Percentiles rank a stretch among this genome's conserved stretches.
Evolutionary conservation across 257 asterid species (phyloP).

Genomic region (Plantago major): DNA sequence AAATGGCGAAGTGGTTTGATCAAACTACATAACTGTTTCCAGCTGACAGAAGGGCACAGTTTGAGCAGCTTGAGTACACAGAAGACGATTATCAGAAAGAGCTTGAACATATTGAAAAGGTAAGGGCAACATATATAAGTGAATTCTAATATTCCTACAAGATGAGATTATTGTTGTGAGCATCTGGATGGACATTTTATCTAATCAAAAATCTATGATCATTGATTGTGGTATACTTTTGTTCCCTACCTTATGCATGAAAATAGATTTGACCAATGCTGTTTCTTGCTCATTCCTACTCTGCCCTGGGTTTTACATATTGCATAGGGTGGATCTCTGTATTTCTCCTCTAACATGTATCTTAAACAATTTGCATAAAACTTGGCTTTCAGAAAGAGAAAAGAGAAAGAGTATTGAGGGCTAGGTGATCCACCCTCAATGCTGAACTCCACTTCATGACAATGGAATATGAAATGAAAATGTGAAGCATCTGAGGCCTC

Average conservation of each 20-base stretch:
- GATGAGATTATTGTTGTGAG: neutral
- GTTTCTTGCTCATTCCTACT: neutral
- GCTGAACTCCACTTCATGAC: too few relatives aligned
- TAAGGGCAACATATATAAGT: conserved; percentile 24
- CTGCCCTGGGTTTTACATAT: too few relatives aligned
- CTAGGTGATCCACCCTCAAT: too few relatives aligned
- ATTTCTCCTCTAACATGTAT: neutral
- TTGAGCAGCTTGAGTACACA: conserved; percentile 83
- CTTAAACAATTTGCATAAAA: neutral
- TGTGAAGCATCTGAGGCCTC: too few relatives aligned
- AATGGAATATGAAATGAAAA: too few relatives aligned
- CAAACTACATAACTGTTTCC: conserved; percentile 29
- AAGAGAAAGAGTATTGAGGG: too few relatives aligned
- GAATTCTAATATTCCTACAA: neutral
- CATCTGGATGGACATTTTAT: neutral
- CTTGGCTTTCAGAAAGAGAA: too few relatives aligned
- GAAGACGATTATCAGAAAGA: conserved; percentile 98
- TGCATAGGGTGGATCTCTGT: too few relatives aligned
- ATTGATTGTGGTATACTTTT: neutral
- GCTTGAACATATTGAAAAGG: conserved; percentile 97
- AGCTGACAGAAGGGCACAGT: conserved; percentile 99
- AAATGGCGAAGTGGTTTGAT: conserved; percentile 12
- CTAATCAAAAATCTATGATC: neutral
- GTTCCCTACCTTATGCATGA: neutral
- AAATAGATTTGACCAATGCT: neutral